Conservation (phyloP, 331 rosid species). For the Cydonia oblonga region DNA sequence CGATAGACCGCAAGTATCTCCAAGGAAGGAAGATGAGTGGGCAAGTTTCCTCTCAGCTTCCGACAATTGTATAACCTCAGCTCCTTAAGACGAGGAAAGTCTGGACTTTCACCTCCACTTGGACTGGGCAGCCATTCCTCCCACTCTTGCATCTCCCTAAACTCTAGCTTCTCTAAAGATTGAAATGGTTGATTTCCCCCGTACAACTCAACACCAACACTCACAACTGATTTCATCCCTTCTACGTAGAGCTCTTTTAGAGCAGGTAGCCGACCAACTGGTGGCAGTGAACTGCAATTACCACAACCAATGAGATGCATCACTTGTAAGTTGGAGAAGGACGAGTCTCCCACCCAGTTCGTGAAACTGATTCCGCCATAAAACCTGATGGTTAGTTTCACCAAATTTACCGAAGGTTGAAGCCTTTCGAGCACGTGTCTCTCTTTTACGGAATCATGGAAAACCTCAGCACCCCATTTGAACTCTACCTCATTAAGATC, state of each 20-base stretch:
- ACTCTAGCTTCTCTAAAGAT: background rate
- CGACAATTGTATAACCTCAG: accelerated
- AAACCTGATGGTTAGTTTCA: background rate
- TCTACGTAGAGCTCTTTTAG: background rate
- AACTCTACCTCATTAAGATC: background rate
- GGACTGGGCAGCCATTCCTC: background rate
- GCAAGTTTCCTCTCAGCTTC: too few relatives aligned
- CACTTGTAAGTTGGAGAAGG: background rate
- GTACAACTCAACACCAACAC: background rate
- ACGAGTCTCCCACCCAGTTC: background rate
- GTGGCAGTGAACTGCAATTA: background rate
- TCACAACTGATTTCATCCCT: accelerated
- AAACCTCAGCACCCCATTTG: background rate
- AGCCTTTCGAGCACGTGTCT: conserved; percentile 3
- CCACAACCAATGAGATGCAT: background rate
- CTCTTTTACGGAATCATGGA: background rate
- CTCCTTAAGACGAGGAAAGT: too few relatives aligned
- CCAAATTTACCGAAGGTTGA: conserved; percentile 9
- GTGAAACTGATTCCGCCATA: background rate
- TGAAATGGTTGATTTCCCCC: background rate
- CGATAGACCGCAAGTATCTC: accelerated
- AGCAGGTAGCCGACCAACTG: background rate
- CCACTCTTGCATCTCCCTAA: accelerated
- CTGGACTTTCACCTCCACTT: too few relatives aligned
- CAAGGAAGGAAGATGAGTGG: background rate